A percentile compares a stretch with the other conserved stretches of the same genome.
Evolutionary conservation across 371 early-diverging fungal species (phyloP).

Genomic region (Dinochytrium kinnereticum): DNA sequence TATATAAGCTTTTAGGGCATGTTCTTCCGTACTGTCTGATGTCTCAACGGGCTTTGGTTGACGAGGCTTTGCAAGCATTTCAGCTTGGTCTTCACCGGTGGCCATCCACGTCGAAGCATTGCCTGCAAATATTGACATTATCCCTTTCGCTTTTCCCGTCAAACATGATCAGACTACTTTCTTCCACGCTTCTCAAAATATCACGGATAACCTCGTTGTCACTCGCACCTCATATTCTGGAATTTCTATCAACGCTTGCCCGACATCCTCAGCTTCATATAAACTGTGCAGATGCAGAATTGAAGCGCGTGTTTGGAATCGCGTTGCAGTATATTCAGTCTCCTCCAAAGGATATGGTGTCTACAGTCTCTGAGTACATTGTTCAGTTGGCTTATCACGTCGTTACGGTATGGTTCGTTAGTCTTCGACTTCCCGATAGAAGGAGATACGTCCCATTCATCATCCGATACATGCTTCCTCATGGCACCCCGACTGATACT

Average conservation of each 20-base stretch:
- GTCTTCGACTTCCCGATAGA: constrained; percentile 73
- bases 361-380: constrained; percentile 76
- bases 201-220: constrained; percentile 84
- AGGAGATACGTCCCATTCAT: constrained; percentile 83
- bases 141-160: constrained; percentile 86
- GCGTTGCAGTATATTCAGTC: constrained; percentile 85
- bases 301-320: constrained; percentile 89
- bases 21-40: constrained; percentile 78
- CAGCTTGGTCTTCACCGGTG: constrained; percentile 78
- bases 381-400: constrained; percentile 90
- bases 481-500: constrained; percentile 36
- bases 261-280: constrained; percentile 79
- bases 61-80: constrained; percentile 79
- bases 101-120: constrained; percentile 73
- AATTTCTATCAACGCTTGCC: constrained; percentile 86
- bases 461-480: constrained; percentile 68
- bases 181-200: constrained; percentile 73
- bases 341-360: constrained; percentile 27
- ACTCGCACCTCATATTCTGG: constrained; percentile 85
- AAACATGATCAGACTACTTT: constrained; percentile 71
- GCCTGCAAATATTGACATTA: constrained; percentile 82
- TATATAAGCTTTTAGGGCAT: constrained; percentile 68
- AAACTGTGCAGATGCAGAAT: constrained; percentile 84
- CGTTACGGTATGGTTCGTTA: constrained; percentile 78
- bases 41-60: constrained; percentile 70